A percentile compares a stretch with the other conserved stretches of the same genome.
phyloP scores from a whole-genome alignment of 441 rosid species.

The Euphorbia celastroides region DNA sequence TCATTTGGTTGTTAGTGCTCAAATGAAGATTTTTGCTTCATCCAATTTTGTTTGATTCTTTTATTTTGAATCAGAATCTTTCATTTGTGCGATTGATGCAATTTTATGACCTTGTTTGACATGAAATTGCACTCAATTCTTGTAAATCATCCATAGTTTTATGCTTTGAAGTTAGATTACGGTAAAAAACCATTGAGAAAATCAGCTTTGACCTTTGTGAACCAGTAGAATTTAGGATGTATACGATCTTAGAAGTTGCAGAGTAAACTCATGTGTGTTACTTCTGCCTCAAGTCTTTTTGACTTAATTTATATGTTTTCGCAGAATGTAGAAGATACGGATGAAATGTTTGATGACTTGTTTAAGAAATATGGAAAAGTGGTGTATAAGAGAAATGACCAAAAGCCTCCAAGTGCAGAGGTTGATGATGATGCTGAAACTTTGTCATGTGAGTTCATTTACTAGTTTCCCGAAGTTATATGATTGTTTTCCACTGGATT shows the following conservation, averaged over 20 bases:
- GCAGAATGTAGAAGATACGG: conserved; percentile 73
- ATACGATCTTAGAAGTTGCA: background rate
- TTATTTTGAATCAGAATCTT: too few species aligned
- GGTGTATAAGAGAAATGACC: conserved; percentile 54
- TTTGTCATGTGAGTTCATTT: conserved; percentile 60
- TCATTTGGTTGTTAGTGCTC: background rate
- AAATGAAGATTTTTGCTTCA: background rate
- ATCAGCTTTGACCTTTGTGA: background rate
- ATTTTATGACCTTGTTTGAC: background rate
- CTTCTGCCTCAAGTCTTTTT: conserved; percentile 1
- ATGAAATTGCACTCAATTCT: background rate
- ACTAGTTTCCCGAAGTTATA: background rate
- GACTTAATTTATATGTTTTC: conserved; percentile 15
- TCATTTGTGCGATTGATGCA: too few species aligned
- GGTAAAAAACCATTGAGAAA: background rate
- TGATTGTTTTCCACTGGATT: background rate
- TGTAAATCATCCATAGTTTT: background rate
- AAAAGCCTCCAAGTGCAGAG: conserved; percentile 58
- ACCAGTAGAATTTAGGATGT: background rate
- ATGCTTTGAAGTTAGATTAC: background rate
- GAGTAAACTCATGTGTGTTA: background rate
- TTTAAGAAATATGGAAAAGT: conserved; percentile 75
- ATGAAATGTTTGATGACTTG: conserved; percentile 69
- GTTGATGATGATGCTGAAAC: conserved; percentile 86
- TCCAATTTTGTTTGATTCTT: background rate